phyloP scores from a whole-genome alignment of 208 protist species.

The Trypanosoma scelopori region DNA sequence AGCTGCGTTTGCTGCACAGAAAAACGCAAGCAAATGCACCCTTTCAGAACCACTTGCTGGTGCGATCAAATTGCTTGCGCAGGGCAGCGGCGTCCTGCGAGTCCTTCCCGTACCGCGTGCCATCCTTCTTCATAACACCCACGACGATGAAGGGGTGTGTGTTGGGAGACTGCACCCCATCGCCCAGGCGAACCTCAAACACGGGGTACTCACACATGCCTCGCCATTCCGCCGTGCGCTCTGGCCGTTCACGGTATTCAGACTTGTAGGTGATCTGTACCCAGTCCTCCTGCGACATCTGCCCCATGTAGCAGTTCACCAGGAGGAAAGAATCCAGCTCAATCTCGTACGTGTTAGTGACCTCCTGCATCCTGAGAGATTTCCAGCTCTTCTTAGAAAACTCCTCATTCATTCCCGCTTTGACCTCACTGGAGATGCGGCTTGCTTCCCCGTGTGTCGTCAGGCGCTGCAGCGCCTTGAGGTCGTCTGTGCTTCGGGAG shows the following conservation, averaged over 20 bases:
- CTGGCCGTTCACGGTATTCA: slow-evolving; percentile 71
- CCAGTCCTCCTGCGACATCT: slow-evolving; percentile 91
- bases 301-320: slow-evolving; percentile 88
- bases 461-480: slow-evolving; percentile 75
- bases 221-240: slow-evolving; percentile 63
- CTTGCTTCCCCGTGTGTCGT: slow-evolving; percentile 87
- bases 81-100: slow-evolving; percentile 84
- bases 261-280: slow-evolving; percentile 88
- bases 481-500: slow-evolving; percentile 53
- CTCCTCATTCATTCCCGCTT: slow-evolving; percentile 73
- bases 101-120: slow-evolving; percentile 89
- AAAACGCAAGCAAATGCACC: neutral
- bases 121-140: slow-evolving; percentile 82
- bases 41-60: slow-evolving; percentile 71
- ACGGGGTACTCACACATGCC: slow-evolving; percentile 84
- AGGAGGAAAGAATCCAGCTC: slow-evolving; percentile 84
- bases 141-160: slow-evolving; percentile 88
- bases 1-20: neutral
- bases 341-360: slow-evolving; percentile 75
- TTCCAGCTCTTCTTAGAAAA: slow-evolving; percentile 90
- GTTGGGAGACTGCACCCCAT: slow-evolving; percentile 71
- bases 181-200: slow-evolving; percentile 84
- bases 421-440: slow-evolving; percentile 84
- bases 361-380: slow-evolving; percentile 63
- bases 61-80: slow-evolving; percentile 89